Evolutionary conservation across 1,139 yeast genomes (phyloP), one percentile per base, ranked within the genome.

Genomic region (Martiniozyma asiatica): DNA sequence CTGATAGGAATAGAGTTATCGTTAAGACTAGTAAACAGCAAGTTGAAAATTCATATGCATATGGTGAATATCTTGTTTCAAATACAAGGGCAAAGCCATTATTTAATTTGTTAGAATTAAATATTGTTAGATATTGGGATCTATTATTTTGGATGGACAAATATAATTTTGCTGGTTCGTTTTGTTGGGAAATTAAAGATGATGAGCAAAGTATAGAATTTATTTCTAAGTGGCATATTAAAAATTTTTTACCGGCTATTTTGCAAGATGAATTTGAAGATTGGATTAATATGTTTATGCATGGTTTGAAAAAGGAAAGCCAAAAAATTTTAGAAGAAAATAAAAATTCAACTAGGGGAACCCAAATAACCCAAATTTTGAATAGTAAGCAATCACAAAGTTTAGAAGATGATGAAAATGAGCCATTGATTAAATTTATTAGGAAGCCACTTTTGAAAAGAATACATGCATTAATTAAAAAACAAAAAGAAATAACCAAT

Each of bases 121-220:
- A 61, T 19, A 77, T 89, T 28, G 66, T 65, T 11, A 73, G 73
- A 43, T 87, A 84, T 48, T 89, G 98, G 98, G 96, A 89, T 51
- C 50, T 80, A 12, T 59, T 92, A 38, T 59, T 89, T 4, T 92
- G 98, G 97, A 82, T 87, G 94, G 96, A 92, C 51, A 76, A 78
- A 43, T 73, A 68, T 44, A 92, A 92, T 47, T 85, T 63, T 52
- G 82, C 94, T 25, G 99, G 98, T 5, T 63, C 85, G 35, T 73
- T 75, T 16, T 79, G 94, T 49, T 55, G 60, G 12, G 67, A 68
- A 34, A 71, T 80, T 24, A 59, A 69, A 4, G 63, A 58, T 31
- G 66, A 62, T 8, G 82, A 74, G 6, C 82, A 77, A 44, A 64
- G 64, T 22, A 57, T 79, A 37, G 60, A 61, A 17, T 75, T 78